phyloP scores from a whole-genome alignment of 2,329 filamentous ascomycete species.

The Fusarium torulosum region DNA sequence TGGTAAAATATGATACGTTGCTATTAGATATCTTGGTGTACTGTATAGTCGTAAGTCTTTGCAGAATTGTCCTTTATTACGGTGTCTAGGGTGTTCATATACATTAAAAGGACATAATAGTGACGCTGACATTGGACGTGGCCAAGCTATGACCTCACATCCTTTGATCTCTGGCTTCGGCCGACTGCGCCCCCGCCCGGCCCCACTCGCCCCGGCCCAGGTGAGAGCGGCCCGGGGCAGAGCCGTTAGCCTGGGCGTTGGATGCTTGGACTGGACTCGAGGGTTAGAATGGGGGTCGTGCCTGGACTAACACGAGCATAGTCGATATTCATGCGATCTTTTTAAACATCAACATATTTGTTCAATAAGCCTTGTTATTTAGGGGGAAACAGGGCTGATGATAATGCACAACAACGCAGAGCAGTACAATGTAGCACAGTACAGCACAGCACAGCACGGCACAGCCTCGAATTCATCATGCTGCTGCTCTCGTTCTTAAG shows the following conservation, averaged over 20 bases:
- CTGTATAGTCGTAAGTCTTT: not conserved
- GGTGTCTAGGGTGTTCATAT: not conserved
- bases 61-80: not conserved
- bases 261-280: not conserved
- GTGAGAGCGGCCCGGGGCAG: conserved; percentile 7
- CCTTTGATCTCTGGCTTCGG: conserved; percentile 6
- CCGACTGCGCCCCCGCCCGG: conserved; percentile 34
- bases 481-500: conserved; percentile 5
- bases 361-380: not conserved
- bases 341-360: not conserved
- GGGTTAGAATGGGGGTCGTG: not conserved
- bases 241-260: conserved; percentile 22
- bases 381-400: not conserved
- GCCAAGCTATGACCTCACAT: conserved; percentile 41
- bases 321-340: not conserved
- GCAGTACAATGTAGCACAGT: not conserved
- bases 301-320: conserved; percentile 3
- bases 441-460: not conserved
- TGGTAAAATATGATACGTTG: not conserved
- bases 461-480: conserved; percentile 27
- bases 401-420: not conserved
- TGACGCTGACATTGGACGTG: conserved; percentile 30
- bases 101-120: not conserved
- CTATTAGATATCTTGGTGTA: not conserved
- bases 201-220: conserved; percentile 35